Percentiles rank a stretch among this genome's conserved stretches.
Conservation (phyloP, 2,329 filamentous ascomycete genomes). For the Alternaria sp. region DNA sequence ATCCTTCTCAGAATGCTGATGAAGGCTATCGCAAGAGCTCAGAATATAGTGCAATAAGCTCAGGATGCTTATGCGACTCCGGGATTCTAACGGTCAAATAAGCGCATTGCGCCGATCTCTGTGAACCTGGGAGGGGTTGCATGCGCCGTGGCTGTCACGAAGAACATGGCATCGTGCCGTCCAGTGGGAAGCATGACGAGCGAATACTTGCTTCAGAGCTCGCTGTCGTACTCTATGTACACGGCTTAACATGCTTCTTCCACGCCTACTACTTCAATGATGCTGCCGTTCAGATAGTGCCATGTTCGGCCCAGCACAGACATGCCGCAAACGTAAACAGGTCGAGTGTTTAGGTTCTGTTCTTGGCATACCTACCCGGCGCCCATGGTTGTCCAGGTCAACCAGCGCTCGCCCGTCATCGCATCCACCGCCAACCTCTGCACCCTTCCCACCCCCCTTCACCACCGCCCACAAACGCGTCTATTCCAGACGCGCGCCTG, state of each 20-base stretch:
- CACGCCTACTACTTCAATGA: background rate
- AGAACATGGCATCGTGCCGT: background rate
- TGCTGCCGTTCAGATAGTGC: background rate
- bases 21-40: background rate
- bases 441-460: conserved; percentile 22
- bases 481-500: conserved; percentile 27
- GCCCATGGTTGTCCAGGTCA: conserved; percentile 25
- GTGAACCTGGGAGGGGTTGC: background rate
- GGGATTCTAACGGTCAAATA: background rate
- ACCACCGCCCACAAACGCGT: conserved; percentile 29
- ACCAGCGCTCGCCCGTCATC: conserved; percentile 24
- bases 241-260: background rate
- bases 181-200: background rate
- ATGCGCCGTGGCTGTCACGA: conserved; percentile 8
- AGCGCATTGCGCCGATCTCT: background rate
- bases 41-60: background rate
- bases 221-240: background rate
- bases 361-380: conserved; percentile 27
- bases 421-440: conserved; percentile 40
- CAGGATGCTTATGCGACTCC: background rate
- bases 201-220: background rate
- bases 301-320: background rate
- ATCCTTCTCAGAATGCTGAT: background rate
- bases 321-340: conserved; percentile 27
- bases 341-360: conserved; percentile 29